phyloP scores from a whole-genome alignment of 2,329 filamentous ascomycete genomes.

The Aureobasidium leucospermi region DNA sequence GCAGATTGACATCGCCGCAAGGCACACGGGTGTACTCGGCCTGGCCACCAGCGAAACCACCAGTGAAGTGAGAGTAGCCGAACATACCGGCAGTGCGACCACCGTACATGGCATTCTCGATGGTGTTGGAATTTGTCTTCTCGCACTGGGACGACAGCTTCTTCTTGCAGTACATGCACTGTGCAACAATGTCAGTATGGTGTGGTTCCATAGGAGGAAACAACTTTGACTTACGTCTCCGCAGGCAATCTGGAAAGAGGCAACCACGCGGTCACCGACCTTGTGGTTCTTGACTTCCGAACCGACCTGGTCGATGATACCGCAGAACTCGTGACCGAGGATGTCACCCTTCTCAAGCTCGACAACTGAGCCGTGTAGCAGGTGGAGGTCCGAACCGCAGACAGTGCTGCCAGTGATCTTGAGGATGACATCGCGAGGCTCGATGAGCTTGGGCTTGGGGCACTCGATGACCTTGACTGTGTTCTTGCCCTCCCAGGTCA shows the following conservation, averaged over 20 bases:
- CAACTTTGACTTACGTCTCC: conserved; percentile 25
- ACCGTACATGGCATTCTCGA: conserved; percentile 70
- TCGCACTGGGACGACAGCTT: conserved; percentile 76
- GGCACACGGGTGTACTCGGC: conserved; percentile 82
- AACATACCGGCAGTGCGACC: conserved; percentile 62
- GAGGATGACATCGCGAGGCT: conserved; percentile 69
- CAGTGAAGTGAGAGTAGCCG: conserved; percentile 62
- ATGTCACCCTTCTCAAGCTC: conserved; percentile 46
- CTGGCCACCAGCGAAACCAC: conserved; percentile 81
- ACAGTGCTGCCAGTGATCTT: conserved; percentile 64
- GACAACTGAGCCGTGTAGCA: conserved; percentile 44
- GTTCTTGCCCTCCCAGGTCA: conserved; percentile 78
- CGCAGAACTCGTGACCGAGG: conserved; percentile 47
- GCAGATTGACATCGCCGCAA: conserved; percentile 69
- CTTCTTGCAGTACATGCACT: conserved; percentile 70
- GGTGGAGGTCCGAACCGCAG: conserved; percentile 54
- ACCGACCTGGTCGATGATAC: conserved; percentile 42
- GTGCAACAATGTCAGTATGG: background rate
- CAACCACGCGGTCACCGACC: conserved; percentile 59
- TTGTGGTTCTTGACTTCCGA: conserved; percentile 35
- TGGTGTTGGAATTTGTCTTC: conserved; percentile 66
- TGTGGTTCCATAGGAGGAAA: background rate
- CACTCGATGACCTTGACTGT: conserved; percentile 63
- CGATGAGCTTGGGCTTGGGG: conserved; percentile 64
- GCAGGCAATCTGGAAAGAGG: conserved; percentile 76